Evolutionary conservation across 768 basidiomycete species (phyloP).

Genomic region (Trametes cingulata): DNA sequence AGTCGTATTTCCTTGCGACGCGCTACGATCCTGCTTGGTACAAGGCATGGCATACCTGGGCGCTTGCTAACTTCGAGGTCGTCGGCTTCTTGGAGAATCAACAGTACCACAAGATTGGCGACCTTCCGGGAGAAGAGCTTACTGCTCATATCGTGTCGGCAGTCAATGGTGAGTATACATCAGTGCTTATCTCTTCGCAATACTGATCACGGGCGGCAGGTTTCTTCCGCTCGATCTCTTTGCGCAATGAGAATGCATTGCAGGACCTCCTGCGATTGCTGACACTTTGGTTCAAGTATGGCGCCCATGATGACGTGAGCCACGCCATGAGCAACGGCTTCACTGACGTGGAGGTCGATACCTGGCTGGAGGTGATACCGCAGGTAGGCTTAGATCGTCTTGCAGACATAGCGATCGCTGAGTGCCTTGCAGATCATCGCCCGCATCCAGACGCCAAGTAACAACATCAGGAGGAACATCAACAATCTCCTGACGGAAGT

Average conservation of each 20-base stretch:
- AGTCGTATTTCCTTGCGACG: conserved; percentile 84
- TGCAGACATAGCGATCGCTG: not conserved
- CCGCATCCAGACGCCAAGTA: conserved; percentile 92
- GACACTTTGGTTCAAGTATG: conserved; percentile 98
- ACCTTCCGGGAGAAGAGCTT: conserved; percentile 62
- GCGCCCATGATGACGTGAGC: conserved; percentile 85
- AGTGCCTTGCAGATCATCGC: conserved; percentile 78
- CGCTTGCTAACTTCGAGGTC: conserved; percentile 94
- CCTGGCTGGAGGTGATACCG: conserved; percentile 98
- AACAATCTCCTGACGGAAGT: conserved; percentile 87
- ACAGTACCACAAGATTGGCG: conserved; percentile 52
- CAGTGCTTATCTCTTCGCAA: not conserved
- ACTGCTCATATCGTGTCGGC: conserved; percentile 88
- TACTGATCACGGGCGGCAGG: conserved; percentile 43
- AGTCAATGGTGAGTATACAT: conserved; percentile 66
- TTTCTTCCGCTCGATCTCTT: conserved; percentile 92
- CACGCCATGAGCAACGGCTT: conserved; percentile 88
- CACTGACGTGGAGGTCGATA: conserved; percentile 89
- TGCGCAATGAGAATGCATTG: conserved; percentile 86
- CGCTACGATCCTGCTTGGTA: conserved; percentile 96
- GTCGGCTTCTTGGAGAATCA: conserved; percentile 78
- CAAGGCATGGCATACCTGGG: conserved; percentile 99
- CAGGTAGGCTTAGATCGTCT: conserved; percentile 56
- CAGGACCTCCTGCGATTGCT: conserved; percentile 93
- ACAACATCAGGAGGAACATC: conserved; percentile 85